These are phyloP conservation scores for Fusarium goolgardi DNA, from an alignment of 2,329 filamentous ascomycete species.

Conservation along the genomic window DNA sequence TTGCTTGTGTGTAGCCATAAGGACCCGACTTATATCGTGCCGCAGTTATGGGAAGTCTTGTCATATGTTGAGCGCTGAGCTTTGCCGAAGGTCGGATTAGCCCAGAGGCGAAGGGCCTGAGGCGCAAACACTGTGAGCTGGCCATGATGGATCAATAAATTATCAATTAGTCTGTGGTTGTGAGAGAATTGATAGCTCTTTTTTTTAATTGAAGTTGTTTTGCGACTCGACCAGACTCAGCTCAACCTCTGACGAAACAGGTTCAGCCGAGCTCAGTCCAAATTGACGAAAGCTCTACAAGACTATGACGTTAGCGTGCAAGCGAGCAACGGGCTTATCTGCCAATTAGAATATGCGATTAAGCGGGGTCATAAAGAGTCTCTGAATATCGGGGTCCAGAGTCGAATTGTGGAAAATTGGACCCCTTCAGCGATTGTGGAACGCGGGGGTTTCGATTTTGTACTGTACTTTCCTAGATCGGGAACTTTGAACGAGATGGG, in stretches of 20 bases:
- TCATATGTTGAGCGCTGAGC: conserved; percentile 28
- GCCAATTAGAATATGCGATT: conserved; percentile 31
- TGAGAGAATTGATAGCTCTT: conserved; percentile 1
- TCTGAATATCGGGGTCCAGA: conserved; percentile 23
- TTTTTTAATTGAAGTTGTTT: conserved; percentile 7
- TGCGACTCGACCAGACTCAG: background rate
- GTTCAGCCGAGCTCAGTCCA: conserved; percentile 26
- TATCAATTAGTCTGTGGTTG: background rate
- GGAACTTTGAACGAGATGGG: conserved; percentile 28
- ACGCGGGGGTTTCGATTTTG: conserved; percentile 22
- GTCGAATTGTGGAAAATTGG: conserved; percentile 27
- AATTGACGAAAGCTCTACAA: conserved; percentile 32
- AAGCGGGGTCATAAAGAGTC: conserved; percentile 18
- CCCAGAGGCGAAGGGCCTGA: conserved; percentile 39
- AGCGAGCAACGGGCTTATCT: background rate
- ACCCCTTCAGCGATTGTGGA: conserved; percentile 27
- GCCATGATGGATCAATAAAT: conserved; percentile 37
- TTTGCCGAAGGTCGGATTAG: conserved; percentile 40
- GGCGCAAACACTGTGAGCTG: conserved; percentile 39
- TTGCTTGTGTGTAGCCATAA: conserved; percentile 87
- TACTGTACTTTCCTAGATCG: conserved; percentile 21
- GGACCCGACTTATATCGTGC: conserved; percentile 67
- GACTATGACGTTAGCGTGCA: conserved; percentile 35
- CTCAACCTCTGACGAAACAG: conserved; percentile 20
- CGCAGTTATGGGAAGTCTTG: conserved; percentile 42